Evolutionary conservation across 2,329 filamentous ascomycete species (phyloP), one percentile per base, ranked within the genome.

Genomic region (Fusarium beomiforme): DNA sequence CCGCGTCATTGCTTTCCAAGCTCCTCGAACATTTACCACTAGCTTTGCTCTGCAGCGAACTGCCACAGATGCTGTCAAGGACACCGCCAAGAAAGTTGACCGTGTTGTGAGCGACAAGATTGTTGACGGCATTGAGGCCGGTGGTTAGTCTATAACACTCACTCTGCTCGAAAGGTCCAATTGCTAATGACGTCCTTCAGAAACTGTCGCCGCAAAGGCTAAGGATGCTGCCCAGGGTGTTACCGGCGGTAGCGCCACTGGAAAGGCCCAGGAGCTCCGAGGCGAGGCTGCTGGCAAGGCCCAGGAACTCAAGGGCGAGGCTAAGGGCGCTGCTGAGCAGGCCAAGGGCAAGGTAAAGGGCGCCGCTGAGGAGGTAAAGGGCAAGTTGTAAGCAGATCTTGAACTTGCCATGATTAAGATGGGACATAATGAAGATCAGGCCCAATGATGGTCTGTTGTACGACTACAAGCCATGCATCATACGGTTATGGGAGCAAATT

Each of bases 81-180:
- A 91, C 67, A 84, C 85, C 6, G 79, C 88, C 62, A 89, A 91
- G 80, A 81, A 80, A 9, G 87, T 90, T 9, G 88, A 91, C 81
- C 84, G 88, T 33, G 84, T 82, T 53, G 87, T 91, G 43, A 86
- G 86, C 64, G 86, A 89, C 77, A 90, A 89, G 77, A 77, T 91
- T 21, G 86, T 90, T 31, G 87, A 88, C 41, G 88, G 88, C 19
- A 89, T 92, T 76, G 84, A 91, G 72, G 81, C 83, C 49, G 85
- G 86, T 51, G 79, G 90, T 90, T 83, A 64, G 86, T 29, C 24
- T 37, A 16, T 24, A 51, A 36, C 11, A 13, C 8, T n/a, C 6
- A 50, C 21, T 29, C 6, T 12, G 21, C 23, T 16, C 19, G 24
- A 6, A 19, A 50, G 10, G n/a, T 41, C 16, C n/a, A 26, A 21